phyloP scores from a whole-genome alignment of 2,329 filamentous ascomycete species.

The Eutypa lata region DNA sequence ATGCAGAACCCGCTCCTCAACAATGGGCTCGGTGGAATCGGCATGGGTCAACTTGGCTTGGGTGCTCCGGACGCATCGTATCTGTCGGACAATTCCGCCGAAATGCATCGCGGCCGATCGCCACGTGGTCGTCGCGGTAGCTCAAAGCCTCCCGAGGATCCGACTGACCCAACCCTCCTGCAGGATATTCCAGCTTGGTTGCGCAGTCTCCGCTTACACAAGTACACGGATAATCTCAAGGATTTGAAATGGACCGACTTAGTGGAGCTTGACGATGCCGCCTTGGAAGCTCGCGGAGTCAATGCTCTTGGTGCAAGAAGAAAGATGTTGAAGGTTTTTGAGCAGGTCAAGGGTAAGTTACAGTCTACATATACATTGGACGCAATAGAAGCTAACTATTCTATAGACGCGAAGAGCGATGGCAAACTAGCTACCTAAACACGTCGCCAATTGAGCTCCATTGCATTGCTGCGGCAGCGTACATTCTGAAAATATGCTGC shows the following conservation, averaged over 20 bases:
- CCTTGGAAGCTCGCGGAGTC: constrained; percentile 86
- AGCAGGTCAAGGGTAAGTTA: constrained; percentile 76
- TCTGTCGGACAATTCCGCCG: constrained; percentile 81
- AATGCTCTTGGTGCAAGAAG: constrained; percentile 91
- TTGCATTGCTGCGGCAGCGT: no score
- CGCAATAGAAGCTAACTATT: background rate
- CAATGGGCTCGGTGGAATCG: constrained; percentile 68
- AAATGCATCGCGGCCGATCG: constrained; percentile 85
- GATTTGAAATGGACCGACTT: constrained; percentile 96
- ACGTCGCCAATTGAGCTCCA: no score
- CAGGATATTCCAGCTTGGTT: constrained; percentile 97
- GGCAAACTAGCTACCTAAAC: background rate
- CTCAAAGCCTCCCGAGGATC: constrained; percentile 97
- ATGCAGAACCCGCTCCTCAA: constrained; percentile 62
- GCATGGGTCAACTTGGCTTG: constrained; percentile 68
- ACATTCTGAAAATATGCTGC: no score
- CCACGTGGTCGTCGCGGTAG: constrained; percentile 88
- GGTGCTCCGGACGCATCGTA: constrained; percentile 72
- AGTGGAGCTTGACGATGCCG: constrained; percentile 87
- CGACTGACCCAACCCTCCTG: constrained; percentile 83
- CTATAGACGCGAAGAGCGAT: background rate
- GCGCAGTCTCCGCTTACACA: constrained; percentile 89
- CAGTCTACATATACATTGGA: background rate
- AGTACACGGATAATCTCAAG: constrained; percentile 98
- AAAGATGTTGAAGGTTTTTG: constrained; percentile 99